Base-by-base conservation (phyloP, 257 asterid species). In the Salvia miltiorrhiza region DNA sequence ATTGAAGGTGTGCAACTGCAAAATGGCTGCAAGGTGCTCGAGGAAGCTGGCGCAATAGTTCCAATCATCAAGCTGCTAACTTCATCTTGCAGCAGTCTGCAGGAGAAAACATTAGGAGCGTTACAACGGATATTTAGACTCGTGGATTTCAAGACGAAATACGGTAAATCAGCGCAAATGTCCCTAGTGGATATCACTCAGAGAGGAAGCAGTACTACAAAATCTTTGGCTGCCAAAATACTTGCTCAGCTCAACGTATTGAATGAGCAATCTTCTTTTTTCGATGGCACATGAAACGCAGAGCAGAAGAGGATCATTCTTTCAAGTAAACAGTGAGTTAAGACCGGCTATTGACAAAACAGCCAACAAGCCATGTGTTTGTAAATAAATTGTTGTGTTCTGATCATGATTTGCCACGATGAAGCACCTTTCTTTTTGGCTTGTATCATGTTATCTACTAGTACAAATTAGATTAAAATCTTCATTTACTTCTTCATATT, bases 161-260 rank as follows among this genome's bases (percentile, higher is more conserved):
- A 80, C 23, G 84, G 81, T 44, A 78, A 62, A 23, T 63, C 79
- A 24, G 80, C 84, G 3, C 75, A 83, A 48, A 79, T 77, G 83
- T 52, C 83, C 3, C 67, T 77, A 17, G 86, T 81, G 67, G 86
- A 77, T 37, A 75, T 80, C 71, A 79, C 82, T 62, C 87, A 79
- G 65, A 79, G 82, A 60, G 83, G 82, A 43, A 69, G 81, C 43
- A 69, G 81, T 54, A 75, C 65, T 16, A 69, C 81, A 26, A 81
- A 79, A 62, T 84, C 84, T 56, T 61, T 81, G 78, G 85, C 86
- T 61, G 86, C 86, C 4, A 79, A 59, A 59, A 72, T 82, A 67
- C 74, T 77, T 20, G 71, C 79, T 33, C 79, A 63, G 52, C 53
- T 84, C 54, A 70, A 72, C 59, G 79, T 84, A 23, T 61, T 81